These are phyloP conservation scores for Collariella sp. DNA, from an alignment of 495 filamentous ascomycete species.

Conservation along the genomic window DNA sequence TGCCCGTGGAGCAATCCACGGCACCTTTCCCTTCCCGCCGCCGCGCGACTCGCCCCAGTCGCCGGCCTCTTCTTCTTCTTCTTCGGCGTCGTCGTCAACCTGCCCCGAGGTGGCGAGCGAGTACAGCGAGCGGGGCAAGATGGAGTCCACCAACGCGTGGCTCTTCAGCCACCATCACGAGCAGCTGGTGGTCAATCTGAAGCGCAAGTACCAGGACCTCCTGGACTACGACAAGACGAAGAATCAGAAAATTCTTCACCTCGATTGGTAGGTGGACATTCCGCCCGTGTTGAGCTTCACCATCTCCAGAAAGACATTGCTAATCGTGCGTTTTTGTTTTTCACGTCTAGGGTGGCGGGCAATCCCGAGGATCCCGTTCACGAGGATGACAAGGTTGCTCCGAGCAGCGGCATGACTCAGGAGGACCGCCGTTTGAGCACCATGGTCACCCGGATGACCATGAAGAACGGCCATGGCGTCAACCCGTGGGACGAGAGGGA, in stretches of 20 bases:
- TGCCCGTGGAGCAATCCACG: not conserved
- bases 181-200: slow-evolving; percentile 5
- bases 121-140: slow-evolving; percentile 1
- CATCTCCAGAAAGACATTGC: not conserved
- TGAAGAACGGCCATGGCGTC: not conserved
- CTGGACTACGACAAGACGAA: slow-evolving; percentile 11
- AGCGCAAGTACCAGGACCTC: slow-evolving; percentile 13
- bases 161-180: slow-evolving; percentile 7
- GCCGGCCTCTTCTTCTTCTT: not conserved
- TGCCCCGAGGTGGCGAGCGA: slow-evolving; percentile 3
- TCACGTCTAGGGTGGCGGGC: slow-evolving; percentile 2
- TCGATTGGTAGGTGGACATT: slow-evolving; percentile 15
- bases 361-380: slow-evolving; percentile 14
- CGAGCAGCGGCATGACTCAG: not conserved
- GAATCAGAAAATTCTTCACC: slow-evolving; percentile 13
- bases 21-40: slow-evolving; percentile 3
- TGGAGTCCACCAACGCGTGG: slow-evolving; percentile 11
- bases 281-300: too few relatives aligned
- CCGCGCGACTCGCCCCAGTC: not conserved
- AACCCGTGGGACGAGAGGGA: not conserved
- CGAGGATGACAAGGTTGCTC: not conserved
- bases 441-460: not conserved
- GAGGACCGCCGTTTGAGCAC: slow-evolving; percentile 4
- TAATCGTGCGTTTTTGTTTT: not conserved
- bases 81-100: too few relatives aligned